phyloP scores from a whole-genome alignment of 306 rosid genomes.

The Malus sylvestris region DNA sequence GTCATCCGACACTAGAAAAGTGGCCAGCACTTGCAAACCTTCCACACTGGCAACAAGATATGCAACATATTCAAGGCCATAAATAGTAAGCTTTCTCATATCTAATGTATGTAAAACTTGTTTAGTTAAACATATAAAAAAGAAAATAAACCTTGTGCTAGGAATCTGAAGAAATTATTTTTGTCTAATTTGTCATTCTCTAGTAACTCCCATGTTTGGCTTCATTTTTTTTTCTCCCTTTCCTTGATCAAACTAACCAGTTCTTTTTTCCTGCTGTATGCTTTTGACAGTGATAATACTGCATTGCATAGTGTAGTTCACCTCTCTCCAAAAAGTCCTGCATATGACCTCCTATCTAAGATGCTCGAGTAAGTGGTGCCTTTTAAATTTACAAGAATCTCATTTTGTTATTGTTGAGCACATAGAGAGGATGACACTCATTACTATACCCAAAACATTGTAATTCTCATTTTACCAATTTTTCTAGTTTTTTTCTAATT shows the following conservation, averaged over 20 bases:
- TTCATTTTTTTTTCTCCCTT: background rate
- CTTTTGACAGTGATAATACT: constrained; percentile 65
- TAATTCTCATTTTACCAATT: background rate
- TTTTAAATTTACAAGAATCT: constrained; percentile 12
- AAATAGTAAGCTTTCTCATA: constrained; percentile 61
- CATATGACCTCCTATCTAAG: constrained; percentile 85
- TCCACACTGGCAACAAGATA: constrained; percentile 84
- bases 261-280: background rate
- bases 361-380: constrained; percentile 90
- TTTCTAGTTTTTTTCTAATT: background rate
- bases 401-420: background rate
- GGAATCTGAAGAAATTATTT: background rate
- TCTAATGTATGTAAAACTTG: background rate
- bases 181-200: background rate
- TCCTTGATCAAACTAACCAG: background rate
- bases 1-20: constrained; percentile 92
- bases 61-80: constrained; percentile 74
- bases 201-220: background rate
- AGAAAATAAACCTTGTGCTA: background rate
- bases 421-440: background rate
- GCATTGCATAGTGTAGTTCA: constrained; percentile 66
- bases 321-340: constrained; percentile 71
- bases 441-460: background rate
- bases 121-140: background rate
- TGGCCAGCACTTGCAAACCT: constrained; percentile 91